Conservation (phyloP, 495 filamentous ascomycete species). For the Tuber indicum region DNA sequence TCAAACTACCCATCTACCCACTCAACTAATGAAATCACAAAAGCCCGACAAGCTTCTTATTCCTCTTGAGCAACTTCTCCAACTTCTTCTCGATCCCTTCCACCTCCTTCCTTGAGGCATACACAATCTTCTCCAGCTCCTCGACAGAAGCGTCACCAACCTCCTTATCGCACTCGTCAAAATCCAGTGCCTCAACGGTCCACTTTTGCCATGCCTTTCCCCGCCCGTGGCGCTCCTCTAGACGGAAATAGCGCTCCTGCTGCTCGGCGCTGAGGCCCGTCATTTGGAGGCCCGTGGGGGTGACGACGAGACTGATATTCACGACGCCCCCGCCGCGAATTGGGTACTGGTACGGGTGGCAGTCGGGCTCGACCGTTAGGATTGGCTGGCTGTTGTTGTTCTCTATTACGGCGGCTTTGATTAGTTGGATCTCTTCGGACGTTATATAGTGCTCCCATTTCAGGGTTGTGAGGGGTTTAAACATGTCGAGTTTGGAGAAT, state of each 20-base stretch:
- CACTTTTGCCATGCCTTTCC: conserved; percentile 30
- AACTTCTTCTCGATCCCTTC: conserved; percentile 65
- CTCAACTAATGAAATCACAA: conserved; percentile 9
- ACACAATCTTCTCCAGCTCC: conserved; percentile 56
- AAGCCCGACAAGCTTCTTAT: conserved; percentile 46
- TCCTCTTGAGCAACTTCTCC: conserved; percentile 56
- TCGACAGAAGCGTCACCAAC: conserved; percentile 48
- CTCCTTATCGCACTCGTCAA: conserved; percentile 14
- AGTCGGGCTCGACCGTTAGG: background rate
- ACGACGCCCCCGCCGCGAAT: conserved; percentile 31
- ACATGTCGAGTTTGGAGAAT: conserved; percentile 50
- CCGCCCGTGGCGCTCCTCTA: conserved; percentile 54
- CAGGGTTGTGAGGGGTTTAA: conserved; percentile 51
- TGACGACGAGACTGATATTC: conserved; percentile 56
- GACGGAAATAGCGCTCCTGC: conserved; percentile 66
- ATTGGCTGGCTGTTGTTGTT: conserved; percentile 8
- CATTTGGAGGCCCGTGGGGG: conserved; percentile 70
- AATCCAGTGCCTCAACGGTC: conserved; percentile 22
- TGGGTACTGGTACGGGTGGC: background rate
- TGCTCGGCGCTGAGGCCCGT: conserved; percentile 68
- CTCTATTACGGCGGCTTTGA: conserved; percentile 11
- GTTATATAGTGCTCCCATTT: conserved; percentile 50
- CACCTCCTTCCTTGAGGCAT: conserved; percentile 57
- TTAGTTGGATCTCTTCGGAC: conserved; percentile 45
- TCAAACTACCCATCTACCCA: conserved; percentile 1